Percentiles rank a stretch among this genome's conserved stretches.
These are phyloP conservation scores for Acmispon strigosus DNA, from an alignment of 306 rosid genomes.

Conservation along the genomic window DNA sequence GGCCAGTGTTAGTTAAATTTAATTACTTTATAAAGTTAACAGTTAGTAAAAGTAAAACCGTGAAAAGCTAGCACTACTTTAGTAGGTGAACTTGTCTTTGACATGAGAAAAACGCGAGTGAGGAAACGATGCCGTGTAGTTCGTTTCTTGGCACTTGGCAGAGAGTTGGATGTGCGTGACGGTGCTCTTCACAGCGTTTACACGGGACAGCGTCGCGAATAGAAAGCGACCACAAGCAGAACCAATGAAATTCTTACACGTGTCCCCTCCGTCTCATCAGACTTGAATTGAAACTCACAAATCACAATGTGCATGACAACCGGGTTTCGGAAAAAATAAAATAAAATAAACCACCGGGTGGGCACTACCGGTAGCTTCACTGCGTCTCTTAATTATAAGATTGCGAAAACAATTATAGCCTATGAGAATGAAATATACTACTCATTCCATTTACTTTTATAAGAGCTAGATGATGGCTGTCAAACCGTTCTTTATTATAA, in stretches of 20 bases:
- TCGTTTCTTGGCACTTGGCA: neutral
- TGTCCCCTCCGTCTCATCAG: slow-evolving; percentile 26
- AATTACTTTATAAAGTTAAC: too few relatives aligned
- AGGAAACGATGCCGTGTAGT: slow-evolving; percentile 4
- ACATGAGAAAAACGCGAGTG: slow-evolving; percentile 14
- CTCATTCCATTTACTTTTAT: too few relatives aligned
- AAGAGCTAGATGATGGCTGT: too few relatives aligned
- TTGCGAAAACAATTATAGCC: too few relatives aligned
- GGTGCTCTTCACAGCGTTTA: slow-evolving; percentile 14
- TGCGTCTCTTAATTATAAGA: too few relatives aligned
- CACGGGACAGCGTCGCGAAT: slow-evolving; percentile 1
- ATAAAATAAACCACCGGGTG: too few relatives aligned
- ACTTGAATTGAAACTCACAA: slow-evolving; percentile 27
- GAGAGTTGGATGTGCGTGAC: neutral
- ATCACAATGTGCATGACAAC: slow-evolving; percentile 27
- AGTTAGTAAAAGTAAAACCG: too few relatives aligned
- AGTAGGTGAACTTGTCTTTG: neutral
- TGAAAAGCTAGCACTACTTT: neutral
- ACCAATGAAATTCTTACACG: slow-evolving; percentile 29
- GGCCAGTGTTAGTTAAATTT: too few relatives aligned
- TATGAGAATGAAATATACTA: too few relatives aligned
- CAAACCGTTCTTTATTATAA: too few relatives aligned
- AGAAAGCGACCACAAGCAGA: slow-evolving; percentile 10
- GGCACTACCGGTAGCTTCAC: too few relatives aligned
- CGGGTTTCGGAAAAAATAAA: neutral